Percentiles rank a stretch among this genome's conserved stretches.
These are phyloP conservation scores for Prillingera fragicola DNA, from an alignment of 1,284 basidiomycete genomes.

Conservation along the genomic window DNA sequence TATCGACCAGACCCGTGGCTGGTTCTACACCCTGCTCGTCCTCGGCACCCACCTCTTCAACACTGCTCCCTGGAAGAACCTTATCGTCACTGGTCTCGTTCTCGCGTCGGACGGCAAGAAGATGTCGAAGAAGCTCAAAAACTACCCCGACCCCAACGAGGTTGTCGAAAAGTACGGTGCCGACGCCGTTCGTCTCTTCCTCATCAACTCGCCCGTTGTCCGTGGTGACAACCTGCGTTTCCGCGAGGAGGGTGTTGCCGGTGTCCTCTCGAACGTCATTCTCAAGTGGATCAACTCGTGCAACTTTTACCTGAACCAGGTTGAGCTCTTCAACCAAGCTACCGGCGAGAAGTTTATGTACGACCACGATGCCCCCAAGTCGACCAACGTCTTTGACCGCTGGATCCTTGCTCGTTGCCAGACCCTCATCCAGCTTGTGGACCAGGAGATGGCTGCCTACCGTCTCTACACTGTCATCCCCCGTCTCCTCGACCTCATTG, in stretches of 20 bases:
- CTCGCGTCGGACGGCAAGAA: conserved; percentile 98
- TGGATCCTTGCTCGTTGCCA: conserved; percentile 98
- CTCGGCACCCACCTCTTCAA: conserved; percentile 91
- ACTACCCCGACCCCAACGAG: conserved; percentile 95
- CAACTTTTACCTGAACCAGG: conserved; percentile 99
- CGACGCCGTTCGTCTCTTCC: conserved; percentile 94
- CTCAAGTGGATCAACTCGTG: conserved; percentile 99
- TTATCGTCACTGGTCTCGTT: conserved; percentile 93
- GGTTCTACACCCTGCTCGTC: conserved; percentile 99
- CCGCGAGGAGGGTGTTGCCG: conserved; percentile 95
- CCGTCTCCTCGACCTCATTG: conserved; percentile 83
- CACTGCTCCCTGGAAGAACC: conserved; percentile 94
- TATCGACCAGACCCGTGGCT: conserved; percentile 91
- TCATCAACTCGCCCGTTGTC: conserved; percentile 98
- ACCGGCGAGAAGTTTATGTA: conserved; percentile 77
- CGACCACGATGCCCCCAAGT: conserved; percentile 75
- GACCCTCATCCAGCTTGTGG: conserved; percentile 85
- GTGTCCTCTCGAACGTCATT: conserved; percentile 89
- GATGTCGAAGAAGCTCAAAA: conserved; percentile 98
- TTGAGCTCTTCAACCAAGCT: conserved; percentile 78
- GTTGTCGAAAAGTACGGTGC: conserved; percentile 91
- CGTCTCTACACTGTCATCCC: conserved; percentile 97
- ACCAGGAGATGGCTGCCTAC: conserved; percentile 92
- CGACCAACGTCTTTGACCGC: conserved; percentile 93
- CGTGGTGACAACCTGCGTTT: conserved; percentile 96